Evolutionary conservation across 345 rosid species (phyloP).

Genomic region (Eucalyptus marginata): DNA sequence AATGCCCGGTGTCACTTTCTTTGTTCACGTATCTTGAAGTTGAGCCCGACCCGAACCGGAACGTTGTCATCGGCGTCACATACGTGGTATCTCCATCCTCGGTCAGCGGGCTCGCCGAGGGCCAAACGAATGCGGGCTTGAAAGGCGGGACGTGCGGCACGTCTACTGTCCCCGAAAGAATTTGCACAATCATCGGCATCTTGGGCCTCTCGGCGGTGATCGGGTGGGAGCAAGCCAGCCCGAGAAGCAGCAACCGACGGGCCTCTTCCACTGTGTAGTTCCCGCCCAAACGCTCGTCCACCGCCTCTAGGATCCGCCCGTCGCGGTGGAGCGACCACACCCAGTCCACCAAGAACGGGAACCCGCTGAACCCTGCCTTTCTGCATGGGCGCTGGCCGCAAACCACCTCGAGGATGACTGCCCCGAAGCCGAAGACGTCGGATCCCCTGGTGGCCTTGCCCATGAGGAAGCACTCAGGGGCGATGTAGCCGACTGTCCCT

Average conservation of each 20-base stretch:
- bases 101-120: background rate
- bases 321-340: slow-evolving; percentile 44
- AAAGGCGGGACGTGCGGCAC: slow-evolving; percentile 26
- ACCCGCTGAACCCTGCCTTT: slow-evolving; percentile 1
- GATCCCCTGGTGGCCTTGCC: slow-evolving; percentile 42
- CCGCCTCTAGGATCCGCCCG: slow-evolving; percentile 28
- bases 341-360: slow-evolving; percentile 29
- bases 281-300: slow-evolving; percentile 18
- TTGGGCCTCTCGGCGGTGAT: slow-evolving; percentile 37
- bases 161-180: slow-evolving; percentile 14
- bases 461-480: slow-evolving; percentile 43
- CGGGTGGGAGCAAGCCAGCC: slow-evolving; percentile 38
- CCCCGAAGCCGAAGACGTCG: slow-evolving; percentile 46
- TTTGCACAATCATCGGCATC: slow-evolving; percentile 21
- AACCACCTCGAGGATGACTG: slow-evolving; percentile 37
- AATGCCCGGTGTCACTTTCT: slow-evolving; percentile 2
- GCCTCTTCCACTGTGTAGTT: slow-evolving; percentile 26
- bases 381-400: slow-evolving; percentile 41
- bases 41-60: slow-evolving; percentile 14
- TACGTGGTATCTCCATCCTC: background rate
- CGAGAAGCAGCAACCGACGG: slow-evolving; percentile 25
- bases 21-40: background rate
- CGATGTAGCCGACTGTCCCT: slow-evolving; percentile 47
- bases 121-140: slow-evolving; percentile 46
- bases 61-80: slow-evolving; percentile 10